Conservation (phyloP, 2,329 filamentous ascomycete genomes). For the Talaromyces sp. region DNA sequence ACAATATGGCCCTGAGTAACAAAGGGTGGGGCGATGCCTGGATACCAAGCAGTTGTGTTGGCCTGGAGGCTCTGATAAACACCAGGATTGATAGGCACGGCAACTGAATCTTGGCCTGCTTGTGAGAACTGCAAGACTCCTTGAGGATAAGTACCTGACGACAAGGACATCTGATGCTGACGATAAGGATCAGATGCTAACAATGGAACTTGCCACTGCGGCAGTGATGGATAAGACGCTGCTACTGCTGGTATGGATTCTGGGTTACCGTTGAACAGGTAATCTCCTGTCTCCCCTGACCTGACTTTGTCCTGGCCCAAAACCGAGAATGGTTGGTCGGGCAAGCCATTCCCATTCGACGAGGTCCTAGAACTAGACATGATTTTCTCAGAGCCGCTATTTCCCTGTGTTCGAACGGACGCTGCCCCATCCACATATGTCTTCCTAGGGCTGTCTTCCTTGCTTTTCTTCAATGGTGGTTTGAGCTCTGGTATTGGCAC, state of each 20-base stretch:
- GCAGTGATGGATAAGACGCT: conserved; percentile 7
- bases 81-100: conserved; percentile 12
- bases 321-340: not conserved
- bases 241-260: not conserved
- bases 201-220: conserved; percentile 11
- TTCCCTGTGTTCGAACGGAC: not conserved
- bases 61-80: conserved; percentile 9
- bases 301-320: not conserved
- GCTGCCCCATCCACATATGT: not conserved
- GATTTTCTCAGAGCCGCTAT: not conserved
- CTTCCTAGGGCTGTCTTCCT: conserved; percentile 10
- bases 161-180: conserved; percentile 6
- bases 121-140: conserved; percentile 10
- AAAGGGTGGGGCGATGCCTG: conserved; percentile 15
- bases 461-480: conserved; percentile 18
- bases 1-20: conserved; percentile 8
- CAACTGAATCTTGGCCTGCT: conserved; percentile 13
- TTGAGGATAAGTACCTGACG: not conserved
- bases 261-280: not conserved
- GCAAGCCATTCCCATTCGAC: conserved; percentile 3
- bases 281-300: not conserved
- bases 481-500: conserved; percentile 33
- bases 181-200: conserved; percentile 12
- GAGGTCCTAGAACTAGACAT: not conserved
- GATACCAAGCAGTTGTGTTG: conserved; percentile 16